These are phyloP conservation scores for Penicillium psychrosexuale DNA, from an alignment of 2,329 filamentous ascomycete species.

Conservation along the genomic window DNA sequence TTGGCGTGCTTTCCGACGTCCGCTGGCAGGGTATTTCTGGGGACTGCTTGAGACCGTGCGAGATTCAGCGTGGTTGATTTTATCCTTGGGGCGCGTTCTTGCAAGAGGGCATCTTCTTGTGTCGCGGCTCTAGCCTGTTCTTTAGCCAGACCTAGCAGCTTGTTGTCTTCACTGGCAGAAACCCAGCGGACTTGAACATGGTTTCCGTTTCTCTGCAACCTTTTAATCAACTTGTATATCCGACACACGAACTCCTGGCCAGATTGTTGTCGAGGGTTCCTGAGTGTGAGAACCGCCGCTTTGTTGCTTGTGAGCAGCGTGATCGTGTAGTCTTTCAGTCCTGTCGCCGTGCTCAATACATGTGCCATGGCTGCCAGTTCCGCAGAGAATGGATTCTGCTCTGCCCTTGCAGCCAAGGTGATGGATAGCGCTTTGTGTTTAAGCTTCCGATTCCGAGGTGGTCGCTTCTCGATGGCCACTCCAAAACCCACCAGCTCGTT, in stretches of 20 bases:
- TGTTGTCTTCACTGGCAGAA: background rate
- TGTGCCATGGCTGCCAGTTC: background rate
- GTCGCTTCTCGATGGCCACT: background rate
- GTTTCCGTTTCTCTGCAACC: background rate
- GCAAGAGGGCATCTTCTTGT: constrained; percentile 16
- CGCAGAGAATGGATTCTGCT: background rate
- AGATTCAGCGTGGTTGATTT: constrained; percentile 28
- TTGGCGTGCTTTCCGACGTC: constrained; percentile 24
- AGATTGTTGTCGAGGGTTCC: background rate
- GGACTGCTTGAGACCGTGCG: constrained; percentile 18
- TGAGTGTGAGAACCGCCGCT: background rate
- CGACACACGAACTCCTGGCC: background rate
- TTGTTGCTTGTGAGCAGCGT: background rate
- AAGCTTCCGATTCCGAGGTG: background rate
- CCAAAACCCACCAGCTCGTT: too few species aligned
- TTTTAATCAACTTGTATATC: background rate
- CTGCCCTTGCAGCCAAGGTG: background rate
- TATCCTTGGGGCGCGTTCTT: constrained; percentile 18
- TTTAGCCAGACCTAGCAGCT: constrained; percentile 17
- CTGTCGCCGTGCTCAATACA: background rate
- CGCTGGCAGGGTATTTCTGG: constrained; percentile 17
- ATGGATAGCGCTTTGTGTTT: background rate
- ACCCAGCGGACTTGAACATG: background rate
- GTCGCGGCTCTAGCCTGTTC: constrained; percentile 21
- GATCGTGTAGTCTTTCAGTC: background rate